Percentiles rank a stretch among this genome's conserved stretches.
Conservation (phyloP, 805 yeast species). For the Metschnikowia santaceciliae region DNA sequence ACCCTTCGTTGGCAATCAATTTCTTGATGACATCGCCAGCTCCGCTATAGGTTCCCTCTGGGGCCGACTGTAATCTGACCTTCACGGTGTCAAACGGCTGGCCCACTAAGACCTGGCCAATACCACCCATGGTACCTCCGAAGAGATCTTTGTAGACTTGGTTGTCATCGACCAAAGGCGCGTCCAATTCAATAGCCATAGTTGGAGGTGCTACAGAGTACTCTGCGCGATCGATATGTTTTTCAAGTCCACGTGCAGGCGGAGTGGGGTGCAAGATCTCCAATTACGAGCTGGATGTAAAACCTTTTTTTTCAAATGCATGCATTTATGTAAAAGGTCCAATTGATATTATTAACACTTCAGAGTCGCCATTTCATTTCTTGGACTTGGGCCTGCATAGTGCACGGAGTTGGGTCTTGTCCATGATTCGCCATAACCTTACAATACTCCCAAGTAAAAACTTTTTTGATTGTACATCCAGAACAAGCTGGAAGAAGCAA, state of each 20-base stretch:
- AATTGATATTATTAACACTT: background rate
- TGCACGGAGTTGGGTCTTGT: too few relatives aligned
- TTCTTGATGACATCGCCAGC: conserved; percentile 74
- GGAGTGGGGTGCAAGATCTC: background rate
- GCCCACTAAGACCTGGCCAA: conserved; percentile 92
- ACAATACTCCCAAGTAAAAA: conserved; percentile 41
- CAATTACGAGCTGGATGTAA: background rate
- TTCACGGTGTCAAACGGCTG: conserved; percentile 96
- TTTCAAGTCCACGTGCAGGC: conserved; percentile 1
- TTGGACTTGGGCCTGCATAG: background rate
- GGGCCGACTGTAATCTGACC: conserved; percentile 86
- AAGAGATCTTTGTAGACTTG: conserved; percentile 71
- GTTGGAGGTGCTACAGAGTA: background rate
- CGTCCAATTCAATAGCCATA: conserved; percentile 44
- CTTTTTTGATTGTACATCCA: conserved; percentile 81
- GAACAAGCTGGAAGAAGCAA: conserved; percentile 61
- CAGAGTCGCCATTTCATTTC: too few relatives aligned
- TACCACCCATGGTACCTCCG: conserved; percentile 94
- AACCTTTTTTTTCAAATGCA: background rate
- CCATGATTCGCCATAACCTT: background rate
- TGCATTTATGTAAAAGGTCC: background rate
- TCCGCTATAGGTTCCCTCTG: conserved; percentile 68
- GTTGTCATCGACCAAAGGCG: conserved; percentile 31
- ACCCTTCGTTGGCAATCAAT: conserved; percentile 48
- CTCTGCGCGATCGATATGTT: conserved; percentile 3